Conservation (phyloP, 2,329 filamentous ascomycete species). For the Penicillium sp. region DNA sequence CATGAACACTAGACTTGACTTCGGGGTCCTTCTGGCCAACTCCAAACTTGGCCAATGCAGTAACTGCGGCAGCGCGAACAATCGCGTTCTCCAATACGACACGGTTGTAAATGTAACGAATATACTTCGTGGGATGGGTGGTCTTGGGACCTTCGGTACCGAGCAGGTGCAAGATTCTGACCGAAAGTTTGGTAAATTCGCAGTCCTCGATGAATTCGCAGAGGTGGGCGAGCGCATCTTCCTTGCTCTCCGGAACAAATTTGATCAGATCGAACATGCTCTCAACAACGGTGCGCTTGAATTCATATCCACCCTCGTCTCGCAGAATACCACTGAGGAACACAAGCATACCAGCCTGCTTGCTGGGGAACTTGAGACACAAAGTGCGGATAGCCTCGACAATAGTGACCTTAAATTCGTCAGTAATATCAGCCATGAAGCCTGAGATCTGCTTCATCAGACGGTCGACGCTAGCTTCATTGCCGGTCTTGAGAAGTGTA, state of each 20-base stretch:
- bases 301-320: slow-evolving; percentile 96
- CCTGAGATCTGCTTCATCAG: slow-evolving; percentile 98
- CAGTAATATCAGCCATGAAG: slow-evolving; percentile 98
- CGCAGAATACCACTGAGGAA: slow-evolving; percentile 96
- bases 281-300: slow-evolving; percentile 96
- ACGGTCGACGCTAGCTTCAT: slow-evolving; percentile 93
- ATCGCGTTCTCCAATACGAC: slow-evolving; percentile 97
- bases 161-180: slow-evolving; percentile 89
- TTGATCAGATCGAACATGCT: slow-evolving; percentile 99
- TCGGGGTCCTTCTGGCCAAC: slow-evolving; percentile 95
- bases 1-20: slow-evolving; percentile 91
- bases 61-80: slow-evolving; percentile 90
- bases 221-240: slow-evolving; percentile 81
- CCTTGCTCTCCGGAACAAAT: slow-evolving; percentile 85
- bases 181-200: slow-evolving; percentile 96
- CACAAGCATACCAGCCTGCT: slow-evolving; percentile 95
- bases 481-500: slow-evolving; percentile 95
- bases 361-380: slow-evolving; percentile 95
- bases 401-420: slow-evolving; percentile 99
- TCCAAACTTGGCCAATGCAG: slow-evolving; percentile 93
- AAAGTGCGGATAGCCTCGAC: slow-evolving; percentile 96
- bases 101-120: slow-evolving; percentile 98
- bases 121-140: slow-evolving; percentile 94
- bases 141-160: slow-evolving; percentile 95
- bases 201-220: slow-evolving; percentile 99